Evolutionary conservation across 805 yeast species (phyloP), one percentile per base, ranked within the genome.

Genomic region (Nakazawaea holstii): DNA sequence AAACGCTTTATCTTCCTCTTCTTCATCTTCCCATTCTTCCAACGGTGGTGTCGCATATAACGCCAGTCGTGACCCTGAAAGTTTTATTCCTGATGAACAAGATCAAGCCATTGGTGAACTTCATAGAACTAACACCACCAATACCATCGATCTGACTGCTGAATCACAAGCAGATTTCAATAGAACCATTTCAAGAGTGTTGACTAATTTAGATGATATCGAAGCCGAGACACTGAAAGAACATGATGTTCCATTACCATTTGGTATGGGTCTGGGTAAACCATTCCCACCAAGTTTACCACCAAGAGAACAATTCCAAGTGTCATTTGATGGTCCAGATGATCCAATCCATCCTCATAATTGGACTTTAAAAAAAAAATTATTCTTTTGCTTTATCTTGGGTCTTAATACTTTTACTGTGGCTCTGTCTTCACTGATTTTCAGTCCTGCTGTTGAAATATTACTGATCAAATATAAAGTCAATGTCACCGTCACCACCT

Each of bases 341-440:
- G 97, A 90, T 59, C 95, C 95, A 1, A 49, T 65, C 5, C 88
- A 83, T 61, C 96, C 97, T 0, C 82, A 81, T 59, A 89, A 89
- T 60, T 88, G 91, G 92, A 59, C 84, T 0, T 13, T 67, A 36
- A 55, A 47, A 36, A 72, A 66, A 48, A 84, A 81, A 57, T 14
- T 71, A 1, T 40, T 61, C 8, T 64, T 70, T n/a, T 72, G 81
- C 59, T 36, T 59, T 0, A 55, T 70, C 8, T 63, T 81, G 39
- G 82, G 82, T 14, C 59, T 66, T 27, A 62, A 77, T 39, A 58
- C 69, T 28, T 61, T 65, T 45, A 55, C 67, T 35, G 72, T 82
- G 35, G 74, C 91, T 2, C 80, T 85, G 75, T 94, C 94, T 41
- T 87, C 96, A 2, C 85, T 95, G 15, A 74, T 87, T 59, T 87